A percentile compares a stretch with the other conserved stretches of the same genome.
Evolutionary conservation across 306 rosid species (phyloP).

Genomic region (Fragaria nilgerrensis): DNA sequence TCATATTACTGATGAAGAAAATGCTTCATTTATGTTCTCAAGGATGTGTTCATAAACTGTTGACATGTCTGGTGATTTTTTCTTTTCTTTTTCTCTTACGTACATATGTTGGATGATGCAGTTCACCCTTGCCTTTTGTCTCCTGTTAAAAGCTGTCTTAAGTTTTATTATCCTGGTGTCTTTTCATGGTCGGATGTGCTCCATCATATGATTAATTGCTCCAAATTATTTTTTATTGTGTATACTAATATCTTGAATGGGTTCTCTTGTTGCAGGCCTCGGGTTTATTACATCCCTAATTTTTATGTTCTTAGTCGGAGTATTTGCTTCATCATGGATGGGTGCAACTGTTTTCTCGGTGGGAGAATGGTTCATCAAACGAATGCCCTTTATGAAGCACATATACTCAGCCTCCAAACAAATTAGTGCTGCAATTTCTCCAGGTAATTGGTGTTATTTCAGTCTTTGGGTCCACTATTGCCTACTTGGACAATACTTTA

Average conservation of each 20-base stretch:
- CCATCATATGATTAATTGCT: not conserved
- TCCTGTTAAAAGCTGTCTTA: not conserved
- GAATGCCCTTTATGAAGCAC: constrained; percentile 57
- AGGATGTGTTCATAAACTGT: not conserved
- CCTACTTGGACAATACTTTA: not conserved
- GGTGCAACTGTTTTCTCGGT: constrained; percentile 52
- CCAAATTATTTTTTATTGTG: not conserved
- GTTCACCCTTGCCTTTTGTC: not conserved
- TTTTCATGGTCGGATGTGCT: not conserved
- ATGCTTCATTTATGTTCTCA: not conserved
- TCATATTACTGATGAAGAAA: not conserved
- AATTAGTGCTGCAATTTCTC: constrained; percentile 56
- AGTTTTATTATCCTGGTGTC: not conserved
- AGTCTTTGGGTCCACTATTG: not conserved
- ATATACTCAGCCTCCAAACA: constrained; percentile 56
- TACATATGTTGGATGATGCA: not conserved
- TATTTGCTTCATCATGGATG: constrained; percentile 60
- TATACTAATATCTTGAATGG: not conserved
- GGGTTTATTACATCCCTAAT: constrained; percentile 47
- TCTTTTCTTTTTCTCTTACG: not conserved
- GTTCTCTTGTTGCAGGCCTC: constrained; percentile 39
- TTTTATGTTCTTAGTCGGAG: constrained; percentile 39
- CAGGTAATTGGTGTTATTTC: constrained; percentile 29
- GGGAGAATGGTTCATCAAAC: constrained; percentile 54
- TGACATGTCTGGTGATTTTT: not conserved